Evolutionary conservation across 2,329 filamentous ascomycete species (phyloP).

Genomic region (Colletotrichum euphorbiae): DNA sequence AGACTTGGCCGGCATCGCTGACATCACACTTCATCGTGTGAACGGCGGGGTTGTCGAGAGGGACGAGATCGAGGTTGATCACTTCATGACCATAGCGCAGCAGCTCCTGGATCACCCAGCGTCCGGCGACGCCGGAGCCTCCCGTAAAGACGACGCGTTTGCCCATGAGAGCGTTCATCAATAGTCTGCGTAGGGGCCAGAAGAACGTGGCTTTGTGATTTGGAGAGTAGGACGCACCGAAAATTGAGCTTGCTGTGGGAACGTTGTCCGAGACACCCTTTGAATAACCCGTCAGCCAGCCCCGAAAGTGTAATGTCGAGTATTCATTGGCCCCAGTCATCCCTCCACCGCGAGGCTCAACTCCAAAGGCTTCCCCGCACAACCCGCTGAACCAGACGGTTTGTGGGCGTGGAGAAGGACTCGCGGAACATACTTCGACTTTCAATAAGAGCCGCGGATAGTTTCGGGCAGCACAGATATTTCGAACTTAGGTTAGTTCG

Average conservation of each 20-base stretch:
- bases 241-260: too few relatives aligned
- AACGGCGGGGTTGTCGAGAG: slow-evolving; percentile 45
- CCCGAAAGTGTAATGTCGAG: background rate
- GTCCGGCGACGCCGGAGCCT: slow-evolving; percentile 51
- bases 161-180: slow-evolving; percentile 24
- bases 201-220: background rate
- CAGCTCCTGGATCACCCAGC: slow-evolving; percentile 49
- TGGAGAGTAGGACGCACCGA: too few relatives aligned
- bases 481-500: too few relatives aligned
- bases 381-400: too few relatives aligned
- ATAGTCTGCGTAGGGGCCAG: background rate
- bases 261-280: background rate
- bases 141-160: slow-evolving; percentile 50
- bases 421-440: too few relatives aligned
- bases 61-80: slow-evolving; percentile 50
- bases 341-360: background rate
- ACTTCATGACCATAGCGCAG: slow-evolving; percentile 49
- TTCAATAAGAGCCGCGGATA: too few relatives aligned
- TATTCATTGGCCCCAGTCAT: background rate
- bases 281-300: background rate
- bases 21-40: slow-evolving; percentile 51
- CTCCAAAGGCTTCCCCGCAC: slow-evolving; percentile 6
- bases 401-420: background rate
- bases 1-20: slow-evolving; percentile 52
- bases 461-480: too few relatives aligned